phyloP scores from a whole-genome alignment of 176 grass and related monocot genomes.

The Elaeis guineensis region DNA sequence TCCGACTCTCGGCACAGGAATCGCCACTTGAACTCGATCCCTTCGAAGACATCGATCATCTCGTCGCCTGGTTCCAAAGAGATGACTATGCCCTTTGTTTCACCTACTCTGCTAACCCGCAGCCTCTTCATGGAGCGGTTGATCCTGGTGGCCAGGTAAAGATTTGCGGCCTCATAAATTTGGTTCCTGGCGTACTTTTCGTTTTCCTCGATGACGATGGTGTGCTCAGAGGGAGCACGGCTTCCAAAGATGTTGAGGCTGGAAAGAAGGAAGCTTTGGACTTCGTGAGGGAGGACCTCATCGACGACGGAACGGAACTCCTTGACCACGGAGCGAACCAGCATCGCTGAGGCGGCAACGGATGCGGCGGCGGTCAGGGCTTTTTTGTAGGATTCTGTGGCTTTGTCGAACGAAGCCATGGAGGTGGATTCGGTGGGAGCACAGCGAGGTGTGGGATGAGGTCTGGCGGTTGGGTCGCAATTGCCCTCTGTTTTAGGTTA shows the following conservation, averaged over 20 bases:
- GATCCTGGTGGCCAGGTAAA: slow-evolving; percentile 72
- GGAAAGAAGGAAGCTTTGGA: slow-evolving; percentile 47
- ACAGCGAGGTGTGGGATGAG: no score
- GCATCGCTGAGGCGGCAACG: slow-evolving; percentile 63
- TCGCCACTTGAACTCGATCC: slow-evolving; percentile 75
- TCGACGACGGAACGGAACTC: not conserved
- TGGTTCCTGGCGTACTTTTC: slow-evolving; percentile 66
- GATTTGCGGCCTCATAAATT: slow-evolving; percentile 54
- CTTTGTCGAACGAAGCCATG: slow-evolving; percentile 43
- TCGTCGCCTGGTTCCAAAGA: slow-evolving; percentile 64
- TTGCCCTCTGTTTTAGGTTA: no score
- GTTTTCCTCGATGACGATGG: slow-evolving; percentile 55
- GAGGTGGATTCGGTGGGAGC: not conserved
- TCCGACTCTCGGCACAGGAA: slow-evolving; percentile 35
- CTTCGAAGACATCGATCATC: slow-evolving; percentile 67
- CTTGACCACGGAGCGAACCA: slow-evolving; percentile 51
- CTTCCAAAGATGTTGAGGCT: slow-evolving; percentile 36
- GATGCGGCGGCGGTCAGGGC: slow-evolving; percentile 54
- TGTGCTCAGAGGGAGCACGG: slow-evolving; percentile 47
- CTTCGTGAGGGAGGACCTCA: slow-evolving; percentile 64
- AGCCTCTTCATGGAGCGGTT: slow-evolving; percentile 57
- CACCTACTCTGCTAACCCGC: slow-evolving; percentile 52
- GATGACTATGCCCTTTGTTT: slow-evolving; percentile 54
- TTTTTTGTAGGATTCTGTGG: slow-evolving; percentile 69
- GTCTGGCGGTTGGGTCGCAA: no score